phyloP scores from a whole-genome alignment of 495 filamentous ascomycete species.

The Eremomyces bilateralis region DNA sequence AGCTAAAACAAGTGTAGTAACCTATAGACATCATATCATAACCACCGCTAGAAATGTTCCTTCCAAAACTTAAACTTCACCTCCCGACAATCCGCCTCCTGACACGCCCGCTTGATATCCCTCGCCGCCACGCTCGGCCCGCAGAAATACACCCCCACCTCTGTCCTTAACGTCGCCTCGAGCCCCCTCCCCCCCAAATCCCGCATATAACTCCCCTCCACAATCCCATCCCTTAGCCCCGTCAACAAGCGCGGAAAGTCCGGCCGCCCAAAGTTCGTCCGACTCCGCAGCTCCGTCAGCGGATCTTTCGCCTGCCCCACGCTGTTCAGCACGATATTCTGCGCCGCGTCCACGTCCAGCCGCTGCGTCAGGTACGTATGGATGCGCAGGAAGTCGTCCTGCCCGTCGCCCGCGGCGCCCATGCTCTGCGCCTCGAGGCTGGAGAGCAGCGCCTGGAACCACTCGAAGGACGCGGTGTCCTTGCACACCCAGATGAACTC shows the following conservation, averaged over 20 bases:
- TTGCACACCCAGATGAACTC: conserved; percentile 99
- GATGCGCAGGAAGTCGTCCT: conserved; percentile 79
- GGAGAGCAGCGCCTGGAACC: conserved; percentile 88
- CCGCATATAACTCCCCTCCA: conserved; percentile 62
- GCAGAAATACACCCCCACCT: conserved; percentile 97
- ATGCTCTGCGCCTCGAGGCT: conserved; percentile 77
- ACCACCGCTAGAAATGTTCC: conserved; percentile 42
- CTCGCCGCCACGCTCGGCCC: conserved; percentile 62
- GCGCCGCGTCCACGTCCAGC: conserved; percentile 71
- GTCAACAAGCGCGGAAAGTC: conserved; percentile 69
- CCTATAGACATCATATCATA: no score
- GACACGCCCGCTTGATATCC: conserved; percentile 66
- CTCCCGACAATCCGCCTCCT: conserved; percentile 42
- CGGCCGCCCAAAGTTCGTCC: conserved; percentile 90
- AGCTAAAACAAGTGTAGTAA: no score
- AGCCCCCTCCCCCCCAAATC: conserved; percentile 33
- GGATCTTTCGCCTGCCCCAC: conserved; percentile 77
- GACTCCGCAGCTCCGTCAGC: conserved; percentile 66
- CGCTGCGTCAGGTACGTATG: conserved; percentile 94
- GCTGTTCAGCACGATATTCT: conserved; percentile 92
- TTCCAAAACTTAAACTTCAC: conserved; percentile 98
- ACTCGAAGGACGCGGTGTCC: conserved; percentile 90
- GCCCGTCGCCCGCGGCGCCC: conserved; percentile 37
- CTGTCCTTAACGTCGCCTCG: conserved; percentile 40
- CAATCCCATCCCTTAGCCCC: conserved; percentile 71